These are phyloP conservation scores for Iodosphaeria phyllophila DNA, from an alignment of 2,329 filamentous ascomycete species.

Conservation along the genomic window DNA sequence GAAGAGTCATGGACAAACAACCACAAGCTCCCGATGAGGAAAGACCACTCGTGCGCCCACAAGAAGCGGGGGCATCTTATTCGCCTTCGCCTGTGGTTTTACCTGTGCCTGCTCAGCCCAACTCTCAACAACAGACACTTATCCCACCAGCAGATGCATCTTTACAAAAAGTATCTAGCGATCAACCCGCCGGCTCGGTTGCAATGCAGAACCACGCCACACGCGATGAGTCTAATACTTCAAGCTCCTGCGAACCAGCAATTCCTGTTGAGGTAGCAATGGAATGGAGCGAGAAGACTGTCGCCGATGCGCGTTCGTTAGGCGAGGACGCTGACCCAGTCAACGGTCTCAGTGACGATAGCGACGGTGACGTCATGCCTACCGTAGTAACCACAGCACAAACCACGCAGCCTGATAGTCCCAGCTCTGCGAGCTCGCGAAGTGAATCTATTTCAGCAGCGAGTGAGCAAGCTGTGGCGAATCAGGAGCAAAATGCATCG, in stretches of 20 bases:
- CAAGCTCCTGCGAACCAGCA: slow-evolving; percentile 42
- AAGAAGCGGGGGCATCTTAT: slow-evolving; percentile 18
- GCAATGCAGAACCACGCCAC: slow-evolving; percentile 32
- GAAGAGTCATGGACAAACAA: slow-evolving; percentile 50
- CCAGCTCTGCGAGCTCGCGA: slow-evolving; percentile 4
- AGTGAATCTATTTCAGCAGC: too few relatives aligned
- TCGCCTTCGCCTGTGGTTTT: slow-evolving; percentile 11
- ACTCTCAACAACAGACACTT: slow-evolving; percentile 8
- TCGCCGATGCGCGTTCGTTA: too few relatives aligned
- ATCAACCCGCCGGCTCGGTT: slow-evolving; percentile 37
- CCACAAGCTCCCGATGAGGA: slow-evolving; percentile 31
- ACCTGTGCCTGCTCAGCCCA: slow-evolving; percentile 8
- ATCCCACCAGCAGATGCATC: slow-evolving; percentile 13
- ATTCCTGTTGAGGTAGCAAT: slow-evolving; percentile 50
- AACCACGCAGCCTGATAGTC: slow-evolving; percentile 6
- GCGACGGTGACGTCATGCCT: slow-evolving; percentile 5
- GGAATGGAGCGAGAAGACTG: slow-evolving; percentile 33
- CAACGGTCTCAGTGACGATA: slow-evolving; percentile 4
- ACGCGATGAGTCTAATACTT: slow-evolving; percentile 35
- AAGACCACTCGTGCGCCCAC: slow-evolving; percentile 36
- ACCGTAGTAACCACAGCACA: slow-evolving; percentile 5
- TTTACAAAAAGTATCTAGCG: slow-evolving; percentile 30
- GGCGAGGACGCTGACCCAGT: slow-evolving; percentile 15
- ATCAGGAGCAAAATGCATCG: slow-evolving; percentile 5
- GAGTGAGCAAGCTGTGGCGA: slow-evolving; percentile 3